Conservation (phyloP, 371 early-diverging fungal genomes). For the Cokeromyces recurvatus region DNA sequence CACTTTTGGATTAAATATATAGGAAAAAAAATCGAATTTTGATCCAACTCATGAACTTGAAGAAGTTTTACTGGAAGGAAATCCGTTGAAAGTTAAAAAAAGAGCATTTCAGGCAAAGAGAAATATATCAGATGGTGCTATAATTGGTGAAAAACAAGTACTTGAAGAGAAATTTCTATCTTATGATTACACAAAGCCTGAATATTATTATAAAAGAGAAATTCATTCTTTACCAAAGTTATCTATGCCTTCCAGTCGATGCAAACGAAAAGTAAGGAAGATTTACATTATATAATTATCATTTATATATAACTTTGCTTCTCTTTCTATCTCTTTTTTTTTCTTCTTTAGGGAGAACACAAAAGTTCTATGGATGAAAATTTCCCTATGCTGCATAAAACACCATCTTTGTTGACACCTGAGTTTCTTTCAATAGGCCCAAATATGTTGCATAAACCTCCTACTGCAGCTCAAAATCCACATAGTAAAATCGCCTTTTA, state of each 20-base stretch:
- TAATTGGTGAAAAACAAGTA: slow-evolving; percentile 33
- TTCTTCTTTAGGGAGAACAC: slow-evolving; percentile 1
- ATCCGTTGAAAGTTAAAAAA: slow-evolving; percentile 9
- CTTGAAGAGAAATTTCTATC: slow-evolving; percentile 62
- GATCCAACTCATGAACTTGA: slow-evolving; percentile 95
- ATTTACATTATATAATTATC: too few species aligned
- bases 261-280: not conserved
- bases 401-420: too few species aligned
- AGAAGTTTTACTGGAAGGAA: slow-evolving; percentile 79
- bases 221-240: not conserved
- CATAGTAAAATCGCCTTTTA: too few species aligned
- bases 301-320: not conserved
- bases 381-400: slow-evolving; percentile 5
- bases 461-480: slow-evolving; percentile 8
- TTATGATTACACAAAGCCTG: slow-evolving; percentile 60
- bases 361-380: slow-evolving; percentile 3
- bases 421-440: not conserved
- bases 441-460: not conserved
- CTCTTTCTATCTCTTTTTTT: too few species aligned
- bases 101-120: slow-evolving; percentile 2
- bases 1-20: slow-evolving; percentile 2
- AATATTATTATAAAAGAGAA: slow-evolving; percentile 33
- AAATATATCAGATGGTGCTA: not conserved
- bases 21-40: slow-evolving; percentile 75
- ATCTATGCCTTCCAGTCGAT: not conserved